Evolutionary conservation across 179 eudicot species (phyloP).

Genomic region (Amaranthus tricolor): DNA sequence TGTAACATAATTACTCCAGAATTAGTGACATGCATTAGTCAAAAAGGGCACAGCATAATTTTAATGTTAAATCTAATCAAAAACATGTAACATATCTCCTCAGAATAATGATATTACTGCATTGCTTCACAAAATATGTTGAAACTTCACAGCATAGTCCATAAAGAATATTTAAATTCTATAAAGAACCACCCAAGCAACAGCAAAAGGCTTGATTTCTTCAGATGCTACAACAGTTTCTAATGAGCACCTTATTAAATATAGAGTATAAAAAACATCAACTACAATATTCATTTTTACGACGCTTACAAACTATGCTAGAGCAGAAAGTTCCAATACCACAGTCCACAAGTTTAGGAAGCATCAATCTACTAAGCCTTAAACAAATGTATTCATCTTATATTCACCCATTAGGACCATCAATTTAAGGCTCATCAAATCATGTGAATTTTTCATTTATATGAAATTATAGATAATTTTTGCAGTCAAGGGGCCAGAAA

Average conservation of each 20-base stretch:
- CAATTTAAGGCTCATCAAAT: not conserved
- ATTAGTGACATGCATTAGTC: not conserved
- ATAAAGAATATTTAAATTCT: not conserved
- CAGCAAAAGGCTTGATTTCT: not conserved
- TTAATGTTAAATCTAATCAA: not conserved
- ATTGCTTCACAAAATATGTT: not conserved
- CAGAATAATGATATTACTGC: not conserved
- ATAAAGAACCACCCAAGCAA: too few species aligned
- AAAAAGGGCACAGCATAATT: not conserved
- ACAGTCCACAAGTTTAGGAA: not conserved
- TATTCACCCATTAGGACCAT: not conserved
- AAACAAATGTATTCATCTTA: not conserved
- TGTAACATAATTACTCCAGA: not conserved
- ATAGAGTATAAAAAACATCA: not conserved
- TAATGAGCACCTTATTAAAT: not conserved
- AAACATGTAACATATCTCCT: not conserved
- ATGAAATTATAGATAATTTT: too few species aligned
- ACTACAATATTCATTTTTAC: not conserved
- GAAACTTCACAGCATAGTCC: not conserved
- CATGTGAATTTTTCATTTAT: too few species aligned
- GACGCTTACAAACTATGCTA: not conserved
- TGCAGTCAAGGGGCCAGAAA: too few species aligned
- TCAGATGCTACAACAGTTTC: slow-evolving; percentile 2
- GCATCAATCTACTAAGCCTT: not conserved
- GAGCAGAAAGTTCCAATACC: not conserved